phyloP scores from a whole-genome alignment of 345 rosid genomes.

The Salix purpurea region DNA sequence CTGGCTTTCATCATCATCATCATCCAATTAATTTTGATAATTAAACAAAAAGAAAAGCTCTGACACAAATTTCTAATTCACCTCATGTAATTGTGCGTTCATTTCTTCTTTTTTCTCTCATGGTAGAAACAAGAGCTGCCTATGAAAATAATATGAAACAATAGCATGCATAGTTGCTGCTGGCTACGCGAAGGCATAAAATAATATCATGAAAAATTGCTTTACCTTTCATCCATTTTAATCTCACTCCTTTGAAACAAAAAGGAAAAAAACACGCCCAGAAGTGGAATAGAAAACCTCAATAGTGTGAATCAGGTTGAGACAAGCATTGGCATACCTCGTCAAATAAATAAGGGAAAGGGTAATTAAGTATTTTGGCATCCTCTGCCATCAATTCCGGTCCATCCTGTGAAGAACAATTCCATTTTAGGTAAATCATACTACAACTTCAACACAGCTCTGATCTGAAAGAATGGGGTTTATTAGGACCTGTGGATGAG shows the following conservation, averaged over 20 bases:
- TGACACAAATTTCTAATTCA: not conserved
- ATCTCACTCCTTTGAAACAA: not conserved
- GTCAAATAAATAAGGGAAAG: conserved; percentile 82
- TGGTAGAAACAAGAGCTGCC: not conserved
- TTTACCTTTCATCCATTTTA: not conserved
- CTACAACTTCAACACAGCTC: conserved; percentile 20
- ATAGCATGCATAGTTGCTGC: not conserved
- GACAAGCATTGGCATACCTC: conserved; percentile 41
- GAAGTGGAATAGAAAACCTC: not conserved
- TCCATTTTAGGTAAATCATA: conserved; percentile 16
- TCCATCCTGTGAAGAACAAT: conserved; percentile 69
- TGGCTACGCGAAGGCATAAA: not conserved
- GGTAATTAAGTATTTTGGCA: conserved; percentile 56
- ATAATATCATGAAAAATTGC: not conserved
- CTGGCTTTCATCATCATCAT: not conserved
- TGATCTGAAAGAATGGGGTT: conserved; percentile 33
- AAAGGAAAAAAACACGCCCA: not conserved
- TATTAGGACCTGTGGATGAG: conserved; percentile 80
- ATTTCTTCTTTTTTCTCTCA: not conserved
- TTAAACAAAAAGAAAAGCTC: not conserved
- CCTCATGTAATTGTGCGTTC: not conserved
- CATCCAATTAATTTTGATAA: not conserved
- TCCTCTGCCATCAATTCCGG: conserved; percentile 89
- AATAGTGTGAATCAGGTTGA: not conserved
- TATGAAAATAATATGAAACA: not conserved